Base-by-base conservation (phyloP, 805 yeast species). In the Candida maltosa region DNA sequence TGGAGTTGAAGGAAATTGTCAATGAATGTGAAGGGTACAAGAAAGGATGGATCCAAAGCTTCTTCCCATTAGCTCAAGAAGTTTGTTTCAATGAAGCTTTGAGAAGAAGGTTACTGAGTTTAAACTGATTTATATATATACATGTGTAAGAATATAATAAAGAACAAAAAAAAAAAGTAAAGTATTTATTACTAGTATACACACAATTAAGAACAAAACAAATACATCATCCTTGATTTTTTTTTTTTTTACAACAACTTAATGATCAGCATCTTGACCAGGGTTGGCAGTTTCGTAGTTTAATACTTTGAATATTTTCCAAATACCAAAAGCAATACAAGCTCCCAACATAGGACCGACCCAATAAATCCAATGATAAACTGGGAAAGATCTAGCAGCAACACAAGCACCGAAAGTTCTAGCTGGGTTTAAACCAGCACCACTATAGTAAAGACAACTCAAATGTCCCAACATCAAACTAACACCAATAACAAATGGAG, bases 341-440 rank as follows among this genome's bases (percentile, higher is more conserved):
- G 89, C 65, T 45, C 95, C 95, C 40, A 83, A 54, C 37, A 80
- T 49, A 41, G 96, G 95, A 36, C 96, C 96, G 39, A 87, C 78
- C 93, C 94, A 86, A 73, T 87, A 87, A 46, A 87, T 86, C 95
- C 94, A 87, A 72, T 80, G 87, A 67, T 87, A 87, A 52, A 52
- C 58, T 23, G 95, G 94, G 80, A 87, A 87, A 16, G 76, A 69
- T 38, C 60, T 69, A 37, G 75, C 74, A 40, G 88, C 94, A 41
- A 86, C 68, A 56, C 80, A 75, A 35, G 95, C 94, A 54, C 96
- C 96, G 38, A 87, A 75, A 22, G 86, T 69, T 71, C 96, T 79
- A 30, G 96, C 95, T 39, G 95, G 95, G 73, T 87, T 87, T 54
- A 86, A 70, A 57, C 95, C 95, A 26, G 95, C 94, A 58, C 95